Conservation (phyloP, 2,329 filamentous ascomycete species). For the Colletotrichum sp. region DNA sequence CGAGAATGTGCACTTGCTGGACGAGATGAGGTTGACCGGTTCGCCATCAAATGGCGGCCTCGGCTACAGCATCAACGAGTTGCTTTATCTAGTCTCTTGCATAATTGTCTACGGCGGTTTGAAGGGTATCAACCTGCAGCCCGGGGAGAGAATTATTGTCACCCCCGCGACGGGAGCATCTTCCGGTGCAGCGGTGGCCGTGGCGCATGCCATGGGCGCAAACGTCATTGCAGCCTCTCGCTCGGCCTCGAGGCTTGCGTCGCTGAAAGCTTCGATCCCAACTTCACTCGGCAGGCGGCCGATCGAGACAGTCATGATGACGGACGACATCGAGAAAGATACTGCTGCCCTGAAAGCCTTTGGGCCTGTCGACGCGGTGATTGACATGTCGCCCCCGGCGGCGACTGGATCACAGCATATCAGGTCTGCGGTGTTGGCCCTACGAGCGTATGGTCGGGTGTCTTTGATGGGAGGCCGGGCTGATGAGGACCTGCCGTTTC, state of each 20-base stretch:
- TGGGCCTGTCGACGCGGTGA: constrained; percentile 37
- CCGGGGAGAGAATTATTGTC: not conserved
- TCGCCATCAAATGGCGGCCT: not conserved
- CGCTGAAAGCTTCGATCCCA: not conserved
- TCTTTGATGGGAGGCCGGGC: not conserved
- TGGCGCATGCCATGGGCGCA: not conserved
- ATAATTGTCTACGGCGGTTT: not conserved
- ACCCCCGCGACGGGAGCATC: not conserved
- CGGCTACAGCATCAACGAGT: not conserved
- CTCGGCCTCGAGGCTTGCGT: not conserved
- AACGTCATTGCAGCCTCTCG: not conserved
- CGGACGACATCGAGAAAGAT: constrained; percentile 42
- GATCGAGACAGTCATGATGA: constrained; percentile 42
- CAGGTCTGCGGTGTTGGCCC: constrained; percentile 35
- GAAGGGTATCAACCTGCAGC: not conserved
- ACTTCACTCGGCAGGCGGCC: not conserved
- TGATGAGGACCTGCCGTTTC: constrained; percentile 34
- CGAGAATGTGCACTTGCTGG: not conserved
- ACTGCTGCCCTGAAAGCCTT: constrained; percentile 31
- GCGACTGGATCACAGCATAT: not conserved
- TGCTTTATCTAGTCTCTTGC: not conserved
- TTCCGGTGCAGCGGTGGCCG: not conserved
- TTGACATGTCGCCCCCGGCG: constrained; percentile 49
- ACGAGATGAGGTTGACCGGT: not conserved
- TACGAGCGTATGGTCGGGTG: constrained; percentile 30